Conservation (phyloP, 768 basidiomycete genomes). For the Terana coerulea region DNA sequence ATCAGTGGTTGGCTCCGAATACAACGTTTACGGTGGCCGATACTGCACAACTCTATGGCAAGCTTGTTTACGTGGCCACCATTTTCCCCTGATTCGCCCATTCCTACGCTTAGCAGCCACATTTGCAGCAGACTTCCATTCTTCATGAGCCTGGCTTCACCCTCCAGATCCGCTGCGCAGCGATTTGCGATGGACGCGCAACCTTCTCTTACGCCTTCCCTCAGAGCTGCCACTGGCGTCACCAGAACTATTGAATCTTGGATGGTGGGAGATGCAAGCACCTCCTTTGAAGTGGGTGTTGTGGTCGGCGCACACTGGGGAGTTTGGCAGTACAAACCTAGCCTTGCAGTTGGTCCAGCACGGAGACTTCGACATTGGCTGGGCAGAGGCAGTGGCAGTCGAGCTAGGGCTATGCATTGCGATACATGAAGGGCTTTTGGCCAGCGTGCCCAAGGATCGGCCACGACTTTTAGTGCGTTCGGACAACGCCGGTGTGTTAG, state of each 20-base stretch:
- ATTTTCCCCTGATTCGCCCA: constrained; percentile 26
- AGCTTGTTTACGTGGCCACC: constrained; percentile 27
- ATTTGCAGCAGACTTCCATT: constrained; percentile 21
- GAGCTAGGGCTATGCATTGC: constrained; percentile 28
- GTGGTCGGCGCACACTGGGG: constrained; percentile 26
- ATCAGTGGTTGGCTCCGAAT: constrained; percentile 7
- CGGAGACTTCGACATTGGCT: constrained; percentile 28
- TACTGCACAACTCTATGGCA: constrained; percentile 26
- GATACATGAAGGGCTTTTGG: not conserved
- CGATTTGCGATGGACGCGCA: constrained; percentile 24
- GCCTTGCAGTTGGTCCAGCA: constrained; percentile 28
- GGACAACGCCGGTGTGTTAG: constrained; percentile 33
- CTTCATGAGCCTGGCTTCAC: constrained; percentile 10
- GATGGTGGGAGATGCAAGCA: constrained; percentile 34
- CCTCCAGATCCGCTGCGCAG: constrained; percentile 5
- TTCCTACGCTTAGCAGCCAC: constrained; percentile 19
- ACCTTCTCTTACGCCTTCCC: constrained; percentile 15
- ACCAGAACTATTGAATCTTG: constrained; percentile 20
- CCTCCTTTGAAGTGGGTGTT: constrained; percentile 32
- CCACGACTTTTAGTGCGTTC: constrained; percentile 21
- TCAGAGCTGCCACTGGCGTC: constrained; percentile 18
- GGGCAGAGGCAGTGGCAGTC: constrained; percentile 37
- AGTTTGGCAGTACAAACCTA: constrained; percentile 27
- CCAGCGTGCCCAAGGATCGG: not conserved
- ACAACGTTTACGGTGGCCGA: constrained; percentile 15